Evolutionary conservation across 768 basidiomycete genomes (phyloP), one percentile per base, ranked within the genome.

Genomic region (Amanita exitialis): DNA sequence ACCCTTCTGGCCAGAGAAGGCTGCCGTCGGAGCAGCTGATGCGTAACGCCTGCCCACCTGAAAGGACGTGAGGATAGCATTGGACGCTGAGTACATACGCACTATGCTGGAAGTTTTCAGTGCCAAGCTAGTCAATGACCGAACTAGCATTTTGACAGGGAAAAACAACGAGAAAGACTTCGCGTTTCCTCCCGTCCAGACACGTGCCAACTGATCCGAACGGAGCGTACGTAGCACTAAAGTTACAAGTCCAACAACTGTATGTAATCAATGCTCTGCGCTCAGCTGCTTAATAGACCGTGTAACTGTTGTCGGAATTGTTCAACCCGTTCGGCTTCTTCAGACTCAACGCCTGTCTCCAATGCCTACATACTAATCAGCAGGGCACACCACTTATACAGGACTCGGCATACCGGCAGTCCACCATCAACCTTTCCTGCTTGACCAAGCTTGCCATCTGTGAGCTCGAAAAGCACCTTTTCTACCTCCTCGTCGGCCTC

Each of bases 401-500:
- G 39, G 49, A 41, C 55, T 25, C 32, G 10, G 72, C 87, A 62
- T 65, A 94, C 92, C 35, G 90, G 92, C 57, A 88, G 62, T 45
- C 83, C 85, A 28, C 74, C 78, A 34, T 76, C 76, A 45, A 85
- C 89, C 21, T 77, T 64, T 10, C 89, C 90, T 39, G 81, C 88
- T 62, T 86, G 79, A 5, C 93, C 93, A n/a, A 96, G 73, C 68
- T 95, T 95, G 49, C 94, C 96, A 56, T 97, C 83, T 7, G 96
- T 99, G 53, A 99, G 74, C 51, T 97, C 93, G 59, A 86, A 97
- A 35, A 99, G 64, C 12, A 99, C 89, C 63, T 94, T 96, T 62
- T 99, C 96, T 8, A 99, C 90, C 63, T 99, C 96, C 9, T 82
- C 90, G 59, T 97, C 93, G 3, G 96, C 96, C 67, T 99, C 96